Evolutionary conservation across 2,329 filamentous ascomycete genomes (phyloP).

Genomic region (Colletotrichum zoysiae): DNA sequence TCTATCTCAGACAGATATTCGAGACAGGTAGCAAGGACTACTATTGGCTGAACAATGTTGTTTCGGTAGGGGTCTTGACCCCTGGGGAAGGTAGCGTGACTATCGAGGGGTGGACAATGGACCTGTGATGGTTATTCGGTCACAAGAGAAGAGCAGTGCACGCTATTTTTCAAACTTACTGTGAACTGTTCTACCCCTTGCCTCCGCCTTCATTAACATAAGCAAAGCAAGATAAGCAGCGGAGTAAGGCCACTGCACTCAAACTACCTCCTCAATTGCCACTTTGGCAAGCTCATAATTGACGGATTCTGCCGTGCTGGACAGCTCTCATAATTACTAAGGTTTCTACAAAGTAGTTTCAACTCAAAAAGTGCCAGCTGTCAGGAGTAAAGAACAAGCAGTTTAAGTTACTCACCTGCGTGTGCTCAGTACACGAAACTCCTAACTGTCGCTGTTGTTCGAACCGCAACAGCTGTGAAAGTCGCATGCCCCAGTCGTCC

Average conservation of each 20-base stretch:
- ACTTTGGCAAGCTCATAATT: no score
- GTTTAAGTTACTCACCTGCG: not conserved
- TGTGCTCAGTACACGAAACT: no score
- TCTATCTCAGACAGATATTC: constrained; percentile 45
- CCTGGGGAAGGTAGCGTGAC: not conserved
- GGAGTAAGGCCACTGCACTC: not conserved
- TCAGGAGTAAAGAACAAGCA: not conserved
- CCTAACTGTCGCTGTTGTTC: no score
- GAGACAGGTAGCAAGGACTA: constrained; percentile 53
- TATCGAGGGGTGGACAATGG: not conserved
- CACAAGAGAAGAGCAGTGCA: not conserved
- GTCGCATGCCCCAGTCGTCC: no score
- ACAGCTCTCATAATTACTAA: not conserved
- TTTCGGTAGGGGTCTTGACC: constrained; percentile 6
- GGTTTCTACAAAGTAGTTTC: not conserved
- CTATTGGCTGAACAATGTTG: constrained; percentile 51
- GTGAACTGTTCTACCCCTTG: not conserved
- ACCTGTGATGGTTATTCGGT: not conserved
- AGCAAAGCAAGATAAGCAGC: not conserved
- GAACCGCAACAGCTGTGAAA: no score
- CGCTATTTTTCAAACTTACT: not conserved
- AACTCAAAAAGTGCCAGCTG: not conserved
- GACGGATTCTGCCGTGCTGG: not conserved
- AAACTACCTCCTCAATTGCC: not conserved
- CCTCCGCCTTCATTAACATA: not conserved